Base-by-base conservation (phyloP, 140 eudicot species). In the Bidens hawaiensis region DNA sequence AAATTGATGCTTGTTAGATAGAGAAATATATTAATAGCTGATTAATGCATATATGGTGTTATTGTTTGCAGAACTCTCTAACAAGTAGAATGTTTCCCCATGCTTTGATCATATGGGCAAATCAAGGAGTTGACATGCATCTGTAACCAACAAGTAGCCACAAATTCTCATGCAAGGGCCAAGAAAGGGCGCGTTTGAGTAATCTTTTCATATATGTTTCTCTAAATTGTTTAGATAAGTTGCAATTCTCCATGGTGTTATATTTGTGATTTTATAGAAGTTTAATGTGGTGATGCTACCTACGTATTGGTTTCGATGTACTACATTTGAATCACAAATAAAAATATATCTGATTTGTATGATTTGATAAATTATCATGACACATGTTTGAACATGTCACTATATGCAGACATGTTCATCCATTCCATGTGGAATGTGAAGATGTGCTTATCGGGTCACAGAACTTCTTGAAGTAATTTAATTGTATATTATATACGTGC, bases 101-200 rank as follows among this genome's bases (percentile, higher is more conserved):
- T 49, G 56, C 46, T 64, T 18, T n/a, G 19, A 47, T 47, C n/a
- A 9, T 48, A 47, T 10, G 59, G 21, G 69, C 40, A 25, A 21
- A 47, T 27, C 46, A 47, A 28, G 47, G 33, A 64, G 70, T 28
- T 64, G 60, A 33, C n/a, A 48, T 63, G 47, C n/a, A 48, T 63
- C 26, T 46, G 45, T 30, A 7, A 28, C 53, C 31, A 15, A 13
- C 30, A 17, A 46, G 45, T 51, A 47, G 9, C 56, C 31, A 27
- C 69, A 16, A 47, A 5, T 17, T 64, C 14, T 48, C 70, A 64
- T 47, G 17, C 46, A 64, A 28, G 28, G 53, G 46, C 22, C n/a
- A 47, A 6, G 30, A 41, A 64, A 64, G 24, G 30, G 6, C 15
- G n/a, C n/a, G n/a, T 27, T 12, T 31, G 10, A 7, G 70, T 65